phyloP scores from a whole-genome alignment of 2,329 filamentous ascomycete genomes.

The Talaromyces pinophilus region DNA sequence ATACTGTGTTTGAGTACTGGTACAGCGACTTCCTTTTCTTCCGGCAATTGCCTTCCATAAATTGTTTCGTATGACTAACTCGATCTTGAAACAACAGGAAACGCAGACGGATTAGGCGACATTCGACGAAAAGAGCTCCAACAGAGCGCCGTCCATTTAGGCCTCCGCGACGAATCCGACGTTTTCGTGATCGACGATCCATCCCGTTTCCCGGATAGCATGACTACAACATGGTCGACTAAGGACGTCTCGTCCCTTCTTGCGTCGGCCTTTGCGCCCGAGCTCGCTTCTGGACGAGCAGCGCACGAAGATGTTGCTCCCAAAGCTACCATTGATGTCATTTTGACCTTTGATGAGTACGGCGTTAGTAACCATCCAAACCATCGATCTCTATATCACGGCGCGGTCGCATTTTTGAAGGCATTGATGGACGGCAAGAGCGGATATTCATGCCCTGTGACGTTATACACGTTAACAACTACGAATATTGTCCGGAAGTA shows the following conservation, averaged over 20 bases:
- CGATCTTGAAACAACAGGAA: constrained; percentile 53
- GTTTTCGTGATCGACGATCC: constrained; percentile 82
- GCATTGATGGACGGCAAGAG: constrained; percentile 63
- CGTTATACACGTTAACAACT: constrained; percentile 79
- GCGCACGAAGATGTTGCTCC: constrained; percentile 46
- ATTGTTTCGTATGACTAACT: neutral
- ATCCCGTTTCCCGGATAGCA: constrained; percentile 80
- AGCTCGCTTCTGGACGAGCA: constrained; percentile 45
- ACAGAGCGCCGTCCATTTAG: constrained; percentile 75
- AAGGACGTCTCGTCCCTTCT: constrained; percentile 70
- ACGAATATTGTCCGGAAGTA: constrained; percentile 80
- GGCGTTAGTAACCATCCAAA: constrained; percentile 91
- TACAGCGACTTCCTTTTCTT: constrained; percentile 36
- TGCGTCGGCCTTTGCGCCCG: constrained; percentile 70
- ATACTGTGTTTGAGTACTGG: constrained; percentile 90
- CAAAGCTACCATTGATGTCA: constrained; percentile 67
- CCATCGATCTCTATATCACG: constrained; percentile 85
- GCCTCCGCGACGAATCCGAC: constrained; percentile 72
- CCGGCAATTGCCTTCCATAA: neutral
- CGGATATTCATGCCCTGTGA: constrained; percentile 71
- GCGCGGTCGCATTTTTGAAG: constrained; percentile 71
- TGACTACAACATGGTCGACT: constrained; percentile 76
- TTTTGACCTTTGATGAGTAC: constrained; percentile 83
- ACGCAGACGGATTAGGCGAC: constrained; percentile 84
- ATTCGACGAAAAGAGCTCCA: constrained; percentile 80